A percentile compares a stretch with the other conserved stretches of the same genome.
Conservation (phyloP, 116 monocot species). For the Cymodocea nodosa region DNA sequence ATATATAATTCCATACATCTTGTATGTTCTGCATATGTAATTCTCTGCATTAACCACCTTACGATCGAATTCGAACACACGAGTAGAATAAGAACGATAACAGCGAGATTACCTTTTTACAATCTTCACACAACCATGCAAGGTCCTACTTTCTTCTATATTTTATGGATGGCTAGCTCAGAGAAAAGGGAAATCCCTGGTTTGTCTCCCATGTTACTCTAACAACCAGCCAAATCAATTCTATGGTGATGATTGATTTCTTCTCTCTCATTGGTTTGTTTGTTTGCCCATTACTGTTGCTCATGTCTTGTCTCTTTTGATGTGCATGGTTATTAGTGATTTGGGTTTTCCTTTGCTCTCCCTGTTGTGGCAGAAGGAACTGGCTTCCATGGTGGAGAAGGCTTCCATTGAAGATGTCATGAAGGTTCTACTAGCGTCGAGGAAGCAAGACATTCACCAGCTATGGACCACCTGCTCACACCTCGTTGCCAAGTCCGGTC, state of each 20-base stretch:
- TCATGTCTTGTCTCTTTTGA: background rate
- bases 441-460: conserved; percentile 83
- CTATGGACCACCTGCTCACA: conserved; percentile 82
- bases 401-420: conserved; percentile 90
- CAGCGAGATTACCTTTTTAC: conserved; percentile 9
- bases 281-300: background rate
- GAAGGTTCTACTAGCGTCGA: conserved; percentile 70
- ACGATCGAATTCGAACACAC: too few species aligned
- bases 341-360: background rate
- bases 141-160: background rate
- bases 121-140: background rate
- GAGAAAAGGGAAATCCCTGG: too few species aligned
- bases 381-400: conserved; percentile 75
- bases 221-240: background rate
- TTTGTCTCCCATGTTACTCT: conserved; percentile 3
- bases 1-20: background rate
- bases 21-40: background rate
- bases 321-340: background rate
- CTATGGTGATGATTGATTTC: background rate
- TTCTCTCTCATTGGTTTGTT: background rate
- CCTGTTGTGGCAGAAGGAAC: conserved; percentile 52
- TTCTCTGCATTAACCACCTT: too few species aligned
- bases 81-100: background rate
- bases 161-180: too few species aligned
- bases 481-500: conserved; percentile 77